These are phyloP conservation scores for Neoarthrinium moseri DNA, from an alignment of 2,329 filamentous ascomycete species.

Conservation along the genomic window DNA sequence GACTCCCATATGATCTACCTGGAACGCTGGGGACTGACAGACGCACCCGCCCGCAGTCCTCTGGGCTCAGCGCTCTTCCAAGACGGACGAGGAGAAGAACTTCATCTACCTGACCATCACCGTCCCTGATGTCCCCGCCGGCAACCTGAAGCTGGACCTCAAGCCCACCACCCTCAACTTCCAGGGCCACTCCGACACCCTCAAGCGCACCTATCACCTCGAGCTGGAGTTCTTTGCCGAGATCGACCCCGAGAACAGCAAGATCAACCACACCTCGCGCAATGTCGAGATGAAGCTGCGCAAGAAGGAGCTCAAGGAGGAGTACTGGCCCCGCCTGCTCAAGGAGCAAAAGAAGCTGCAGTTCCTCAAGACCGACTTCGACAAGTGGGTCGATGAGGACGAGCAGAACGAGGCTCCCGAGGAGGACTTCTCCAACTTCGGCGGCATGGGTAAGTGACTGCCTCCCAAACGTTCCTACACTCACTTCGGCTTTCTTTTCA, in stretches of 20 bases:
- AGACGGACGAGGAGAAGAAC: slow-evolving; percentile 80
- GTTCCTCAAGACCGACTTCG: slow-evolving; percentile 98
- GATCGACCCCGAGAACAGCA: slow-evolving; percentile 82
- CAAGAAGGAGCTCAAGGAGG: slow-evolving; percentile 94
- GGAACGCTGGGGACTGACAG: too few species aligned
- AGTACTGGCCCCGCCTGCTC: slow-evolving; percentile 93
- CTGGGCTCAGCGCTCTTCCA: slow-evolving; percentile 96
- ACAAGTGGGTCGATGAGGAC: slow-evolving; percentile 99
- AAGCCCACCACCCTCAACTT: slow-evolving; percentile 77
- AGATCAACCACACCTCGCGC: slow-evolving; percentile 84
- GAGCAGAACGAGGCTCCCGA: slow-evolving; percentile 90
- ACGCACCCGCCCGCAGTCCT: slow-evolving; percentile 60
- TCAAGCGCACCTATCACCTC: slow-evolving; percentile 85
- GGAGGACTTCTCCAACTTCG: slow-evolving; percentile 72
- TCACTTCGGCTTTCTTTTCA: not conserved
- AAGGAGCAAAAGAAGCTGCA: slow-evolving; percentile 89
- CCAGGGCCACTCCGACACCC: slow-evolving; percentile 76
- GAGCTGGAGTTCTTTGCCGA: slow-evolving; percentile 86
- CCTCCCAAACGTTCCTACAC: not conserved
- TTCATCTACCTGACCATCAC: slow-evolving; percentile 91
- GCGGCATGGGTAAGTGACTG: slow-evolving; percentile 58
- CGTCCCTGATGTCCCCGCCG: slow-evolving; percentile 77
- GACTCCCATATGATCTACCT: too few species aligned
- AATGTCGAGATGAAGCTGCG: slow-evolving; percentile 87
- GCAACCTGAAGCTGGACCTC: slow-evolving; percentile 78